phyloP scores from a whole-genome alignment of 768 basidiomycete species.

The Podaxis sp. region DNA sequence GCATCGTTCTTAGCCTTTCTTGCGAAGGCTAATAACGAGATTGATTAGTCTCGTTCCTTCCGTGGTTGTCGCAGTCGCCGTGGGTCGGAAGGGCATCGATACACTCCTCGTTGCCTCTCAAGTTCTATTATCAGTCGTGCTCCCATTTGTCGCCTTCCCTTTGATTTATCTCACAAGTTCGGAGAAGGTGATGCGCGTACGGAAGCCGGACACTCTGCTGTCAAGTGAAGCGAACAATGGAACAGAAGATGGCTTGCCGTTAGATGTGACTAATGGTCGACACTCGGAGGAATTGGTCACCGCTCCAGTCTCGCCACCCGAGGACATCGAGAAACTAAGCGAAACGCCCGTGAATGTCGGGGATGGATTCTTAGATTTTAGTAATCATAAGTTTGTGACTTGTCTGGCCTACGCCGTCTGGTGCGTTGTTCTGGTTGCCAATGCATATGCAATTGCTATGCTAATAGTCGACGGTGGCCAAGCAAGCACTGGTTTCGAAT shows the following conservation, averaged over 20 bases:
- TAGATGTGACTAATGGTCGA: neutral
- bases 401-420: slow-evolving; percentile 46
- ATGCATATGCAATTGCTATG: slow-evolving; percentile 51
- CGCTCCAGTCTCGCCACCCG: neutral
- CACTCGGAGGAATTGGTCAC: neutral
- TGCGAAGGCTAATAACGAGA: slow-evolving; percentile 72
- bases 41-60: slow-evolving; percentile 70
- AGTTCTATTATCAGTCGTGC: slow-evolving; percentile 69
- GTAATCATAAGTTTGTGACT: slow-evolving; percentile 38
- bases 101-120: slow-evolving; percentile 75
- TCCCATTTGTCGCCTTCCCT: slow-evolving; percentile 75
- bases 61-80: slow-evolving; percentile 60
- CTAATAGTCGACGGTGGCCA: slow-evolving; percentile 24
- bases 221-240: neutral
- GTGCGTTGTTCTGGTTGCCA: slow-evolving; percentile 47
- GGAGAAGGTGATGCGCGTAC: slow-evolving; percentile 61
- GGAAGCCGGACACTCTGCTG: slow-evolving; percentile 22
- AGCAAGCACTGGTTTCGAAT: neutral
- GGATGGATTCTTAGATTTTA: slow-evolving; percentile 34
- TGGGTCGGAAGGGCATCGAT: slow-evolving; percentile 66
- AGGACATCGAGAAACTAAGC: slow-evolving; percentile 11
- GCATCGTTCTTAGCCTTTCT: slow-evolving; percentile 38
- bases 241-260: neutral
- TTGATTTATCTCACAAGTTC: slow-evolving; percentile 68
- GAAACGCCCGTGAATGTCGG: slow-evolving; percentile 12